phyloP scores from a whole-genome alignment of 176 grass and related monocot genomes.

The Oryza punctata region DNA sequence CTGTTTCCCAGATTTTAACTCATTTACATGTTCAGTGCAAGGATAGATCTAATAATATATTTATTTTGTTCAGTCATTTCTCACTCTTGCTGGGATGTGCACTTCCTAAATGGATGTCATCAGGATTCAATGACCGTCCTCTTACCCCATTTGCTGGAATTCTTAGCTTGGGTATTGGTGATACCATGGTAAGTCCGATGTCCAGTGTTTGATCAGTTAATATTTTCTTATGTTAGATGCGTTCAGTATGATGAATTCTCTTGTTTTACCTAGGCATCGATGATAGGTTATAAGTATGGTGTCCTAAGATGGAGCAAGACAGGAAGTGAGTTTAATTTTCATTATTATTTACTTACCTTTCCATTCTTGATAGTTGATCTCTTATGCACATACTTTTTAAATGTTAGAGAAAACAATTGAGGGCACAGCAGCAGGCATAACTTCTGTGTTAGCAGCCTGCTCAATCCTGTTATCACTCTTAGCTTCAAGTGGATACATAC shows the following conservation, averaged over 20 bases:
- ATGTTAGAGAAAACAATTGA: constrained; percentile 93
- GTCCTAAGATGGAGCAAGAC: constrained; percentile 97
- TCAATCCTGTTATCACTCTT: constrained; percentile 78
- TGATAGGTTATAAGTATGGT: constrained; percentile 93
- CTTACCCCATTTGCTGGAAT: constrained; percentile 94
- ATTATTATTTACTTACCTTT: background rate
- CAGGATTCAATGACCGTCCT: constrained; percentile 81
- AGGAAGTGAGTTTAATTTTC: constrained; percentile 65
- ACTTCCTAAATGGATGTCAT: constrained; percentile 96
- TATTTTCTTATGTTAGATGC: background rate
- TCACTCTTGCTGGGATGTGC: constrained; percentile 93
- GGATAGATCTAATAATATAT: constrained; percentile 25
- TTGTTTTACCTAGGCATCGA: constrained; percentile 72
- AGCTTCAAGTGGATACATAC: constrained; percentile 80
- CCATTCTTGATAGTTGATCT: constrained; percentile 10
- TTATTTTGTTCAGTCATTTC: constrained; percentile 67
- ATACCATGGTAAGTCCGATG: constrained; percentile 77
- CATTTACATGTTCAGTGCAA: background rate
- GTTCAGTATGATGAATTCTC: background rate
- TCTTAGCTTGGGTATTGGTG: constrained; percentile 97
- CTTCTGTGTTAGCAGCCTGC: constrained; percentile 78
- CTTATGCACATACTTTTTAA: background rate
- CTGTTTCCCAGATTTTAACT: constrained; percentile 19
- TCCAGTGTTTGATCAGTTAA: background rate
- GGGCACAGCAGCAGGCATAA: constrained; percentile 95